These are phyloP conservation scores for Salvia sclarea DNA, from an alignment of 305 asterid genomes.

Conservation along the genomic window DNA sequence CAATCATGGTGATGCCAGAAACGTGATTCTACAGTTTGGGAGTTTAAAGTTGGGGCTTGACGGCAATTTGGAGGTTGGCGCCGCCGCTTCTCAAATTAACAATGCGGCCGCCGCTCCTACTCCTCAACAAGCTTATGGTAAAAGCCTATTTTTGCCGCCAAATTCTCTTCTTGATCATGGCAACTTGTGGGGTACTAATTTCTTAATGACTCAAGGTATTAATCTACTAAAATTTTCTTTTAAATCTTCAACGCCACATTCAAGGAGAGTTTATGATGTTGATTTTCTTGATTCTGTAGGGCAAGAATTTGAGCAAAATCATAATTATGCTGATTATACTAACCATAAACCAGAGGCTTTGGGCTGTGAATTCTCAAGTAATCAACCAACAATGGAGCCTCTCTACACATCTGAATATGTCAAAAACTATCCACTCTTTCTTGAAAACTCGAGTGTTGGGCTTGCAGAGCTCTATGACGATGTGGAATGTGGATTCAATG, in stretches of 20 bases:
- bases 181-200: conserved; percentile 15
- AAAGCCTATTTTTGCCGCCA: neutral
- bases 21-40: neutral
- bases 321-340: neutral
- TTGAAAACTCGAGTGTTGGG: neutral
- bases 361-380: neutral
- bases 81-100: neutral
- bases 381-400: neutral
- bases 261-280: too few species aligned
- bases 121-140: neutral
- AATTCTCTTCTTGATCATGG: conserved; percentile 6
- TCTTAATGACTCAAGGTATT: conserved; percentile 8
- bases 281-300: conserved; percentile 21
- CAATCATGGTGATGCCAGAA: neutral
- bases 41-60: neutral
- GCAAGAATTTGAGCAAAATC: neutral
- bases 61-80: neutral
- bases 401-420: neutral
- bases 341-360: neutral
- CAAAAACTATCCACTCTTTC: neutral
- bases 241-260: neutral
- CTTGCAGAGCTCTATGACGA: neutral
- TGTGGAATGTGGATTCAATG: neutral
- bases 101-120: neutral
- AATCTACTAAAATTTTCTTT: neutral